These are phyloP conservation scores for Striga hermonthica DNA, from an alignment of 305 asterid species.

Conservation along the genomic window DNA sequence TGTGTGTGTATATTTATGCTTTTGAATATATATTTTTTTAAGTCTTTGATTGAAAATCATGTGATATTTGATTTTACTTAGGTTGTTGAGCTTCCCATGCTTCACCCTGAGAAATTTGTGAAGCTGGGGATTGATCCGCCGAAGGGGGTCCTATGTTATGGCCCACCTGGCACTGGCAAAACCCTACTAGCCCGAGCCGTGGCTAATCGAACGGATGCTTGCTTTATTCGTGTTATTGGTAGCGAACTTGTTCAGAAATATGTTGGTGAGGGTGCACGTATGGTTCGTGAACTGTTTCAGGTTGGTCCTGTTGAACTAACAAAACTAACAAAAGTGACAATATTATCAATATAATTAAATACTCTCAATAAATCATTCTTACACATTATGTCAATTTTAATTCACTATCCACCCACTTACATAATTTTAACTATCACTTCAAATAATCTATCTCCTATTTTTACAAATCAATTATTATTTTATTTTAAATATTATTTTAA, in stretches of 20 bases:
- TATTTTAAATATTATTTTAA: too few species aligned
- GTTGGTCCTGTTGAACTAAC: constrained; percentile 27
- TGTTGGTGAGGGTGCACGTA: constrained; percentile 87
- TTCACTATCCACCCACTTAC: too few species aligned
- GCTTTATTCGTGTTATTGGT: constrained; percentile 82
- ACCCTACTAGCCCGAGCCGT: constrained; percentile 63
- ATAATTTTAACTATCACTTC: too few species aligned
- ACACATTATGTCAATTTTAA: too few species aligned
- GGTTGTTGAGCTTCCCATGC: constrained; percentile 92
- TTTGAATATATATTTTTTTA: too few species aligned
- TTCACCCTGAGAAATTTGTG: constrained; percentile 82
- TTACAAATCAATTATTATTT: too few species aligned
- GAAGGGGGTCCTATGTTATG: background rate
- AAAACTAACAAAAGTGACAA: too few species aligned
- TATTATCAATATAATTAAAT: too few species aligned
- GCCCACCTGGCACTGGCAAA: constrained; percentile 6
- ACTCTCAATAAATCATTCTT: too few species aligned
- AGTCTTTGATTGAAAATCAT: background rate
- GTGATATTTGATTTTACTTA: constrained; percentile 22
- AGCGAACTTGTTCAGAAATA: constrained; percentile 85
- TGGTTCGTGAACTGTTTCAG: constrained; percentile 90
- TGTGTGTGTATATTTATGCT: background rate
- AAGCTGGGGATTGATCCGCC: constrained; percentile 32
- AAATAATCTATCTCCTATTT: too few species aligned
- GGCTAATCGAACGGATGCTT: constrained; percentile 83